Base-by-base conservation (phyloP, 2,329 filamentous ascomycete genomes). In the Parasarocladium wereldwijsianum region DNA sequence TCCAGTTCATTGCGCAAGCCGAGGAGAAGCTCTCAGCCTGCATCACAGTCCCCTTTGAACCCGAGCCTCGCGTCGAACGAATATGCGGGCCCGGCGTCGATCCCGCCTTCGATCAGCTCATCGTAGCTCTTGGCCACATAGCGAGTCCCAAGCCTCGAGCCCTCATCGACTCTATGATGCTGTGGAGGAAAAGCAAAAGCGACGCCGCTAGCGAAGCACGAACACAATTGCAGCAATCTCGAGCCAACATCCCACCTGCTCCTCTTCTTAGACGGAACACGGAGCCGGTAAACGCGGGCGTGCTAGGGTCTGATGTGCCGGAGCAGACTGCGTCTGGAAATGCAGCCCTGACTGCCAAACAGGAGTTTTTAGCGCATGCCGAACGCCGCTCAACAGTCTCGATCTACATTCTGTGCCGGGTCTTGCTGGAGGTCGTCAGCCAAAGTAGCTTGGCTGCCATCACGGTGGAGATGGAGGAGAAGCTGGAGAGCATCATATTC, bases 181-280 rank as follows among this genome's bases (percentile, higher is more conserved):
- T 93, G 18, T 98, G 90, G 90, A 76, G 90, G 33, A 96, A 94
- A 54, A 82, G 74, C 39, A 96, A 96, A 58, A 93, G 85, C 39
- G 87, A 96, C 52, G 75, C 79, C 14, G 85, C 86, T 17, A 77
- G 72, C 41, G 70, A 77, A 38, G 76, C 79, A 17, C 64, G 73
- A 14, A 53, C 40, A 25, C 63, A 72, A 43, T 53, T 74, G 14
- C 68, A 73, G 40, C 67, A 73, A 32, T 50, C 59, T 13, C 60
- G 58, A 11, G 49, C 50, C 19, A 51, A 48, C 24, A 42, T 49
- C 5, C 56, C 52, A 6, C 64, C 53, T 24, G 65, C 52, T 22
- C 62, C 62, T 6, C 54, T 84, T 14, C 57, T 74, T 34, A 70
- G 79, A 39, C 69, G 80, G 35, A 85, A 86, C 46, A 85, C 80